phyloP scores from a whole-genome alignment of 1,139 yeast genomes.

The Blastobotrys indianensis region DNA sequence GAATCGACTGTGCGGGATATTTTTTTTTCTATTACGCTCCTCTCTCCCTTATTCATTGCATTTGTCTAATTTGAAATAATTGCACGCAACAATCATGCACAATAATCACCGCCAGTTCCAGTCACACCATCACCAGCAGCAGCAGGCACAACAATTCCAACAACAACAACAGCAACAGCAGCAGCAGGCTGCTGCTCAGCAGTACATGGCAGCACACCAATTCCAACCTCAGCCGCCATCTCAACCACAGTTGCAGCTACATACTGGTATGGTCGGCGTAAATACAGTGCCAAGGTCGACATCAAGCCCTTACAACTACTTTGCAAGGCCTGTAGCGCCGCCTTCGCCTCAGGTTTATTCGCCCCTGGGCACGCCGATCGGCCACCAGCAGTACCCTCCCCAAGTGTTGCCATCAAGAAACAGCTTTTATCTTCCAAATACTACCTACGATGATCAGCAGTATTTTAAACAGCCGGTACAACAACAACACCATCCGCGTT shows the following conservation, averaged over 20 bases:
- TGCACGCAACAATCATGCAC: slow-evolving; percentile 4
- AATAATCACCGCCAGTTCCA: slow-evolving; percentile 9
- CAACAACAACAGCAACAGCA: not conserved
- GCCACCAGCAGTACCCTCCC: no score
- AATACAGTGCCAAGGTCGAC: no score
- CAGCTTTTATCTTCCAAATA: no score
- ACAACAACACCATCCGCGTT: slow-evolving; percentile 3
- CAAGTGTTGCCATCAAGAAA: no score
- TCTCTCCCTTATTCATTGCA: not conserved
- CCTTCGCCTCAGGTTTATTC: no score
- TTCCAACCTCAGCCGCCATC: slow-evolving; percentile 32
- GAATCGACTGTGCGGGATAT: not conserved
- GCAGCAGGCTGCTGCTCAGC: slow-evolving; percentile 39
- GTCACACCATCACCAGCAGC: slow-evolving; percentile 9
- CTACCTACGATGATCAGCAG: no score
- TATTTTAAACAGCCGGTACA: slow-evolving; percentile 1
- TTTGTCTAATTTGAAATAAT: slow-evolving; percentile 1
- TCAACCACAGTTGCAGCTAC: slow-evolving; percentile 6
- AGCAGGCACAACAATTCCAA: slow-evolving; percentile 7
- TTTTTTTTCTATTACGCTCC: not conserved
- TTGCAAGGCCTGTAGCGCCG: no score
- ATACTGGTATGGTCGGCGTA: no score
- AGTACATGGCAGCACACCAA: slow-evolving; percentile 50
- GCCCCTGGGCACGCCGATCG: no score
- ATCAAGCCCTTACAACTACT: no score